Percentiles rank a stretch among this genome's conserved stretches.
Conservation (phyloP, 768 basidiomycete genomes). For the Mycena polygramma region DNA sequence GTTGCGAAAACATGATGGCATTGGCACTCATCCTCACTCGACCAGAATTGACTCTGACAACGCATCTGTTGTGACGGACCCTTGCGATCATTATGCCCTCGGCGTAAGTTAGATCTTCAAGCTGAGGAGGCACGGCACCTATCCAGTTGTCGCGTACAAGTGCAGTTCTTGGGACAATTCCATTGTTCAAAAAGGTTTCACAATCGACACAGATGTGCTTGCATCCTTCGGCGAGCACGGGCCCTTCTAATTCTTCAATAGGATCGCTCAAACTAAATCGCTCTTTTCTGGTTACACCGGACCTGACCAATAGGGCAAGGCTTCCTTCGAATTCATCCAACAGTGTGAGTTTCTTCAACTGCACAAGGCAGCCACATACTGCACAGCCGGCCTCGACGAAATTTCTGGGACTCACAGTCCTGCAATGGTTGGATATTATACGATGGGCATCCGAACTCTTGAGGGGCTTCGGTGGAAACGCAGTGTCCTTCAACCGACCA, state of each 20-base stretch:
- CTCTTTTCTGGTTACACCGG: neutral
- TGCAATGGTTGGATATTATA: neutral
- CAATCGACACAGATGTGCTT: neutral
- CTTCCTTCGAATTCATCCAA: neutral
- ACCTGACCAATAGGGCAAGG: neutral
- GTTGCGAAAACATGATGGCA: constrained; percentile 46
- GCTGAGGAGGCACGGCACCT: constrained; percentile 8
- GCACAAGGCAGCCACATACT: neutral
- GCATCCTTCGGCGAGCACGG: neutral
- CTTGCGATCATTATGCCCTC: neutral
- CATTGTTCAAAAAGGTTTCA: constrained; percentile 5
- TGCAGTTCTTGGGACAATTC: neutral
- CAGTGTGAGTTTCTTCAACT: neutral
- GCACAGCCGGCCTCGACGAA: neutral
- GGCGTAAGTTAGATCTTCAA: constrained; percentile 7
- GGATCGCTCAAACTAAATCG: neutral
- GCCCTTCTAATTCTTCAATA: constrained; percentile 7
- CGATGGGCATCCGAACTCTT: neutral
- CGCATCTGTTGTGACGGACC: neutral
- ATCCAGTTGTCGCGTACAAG: constrained; percentile 18
- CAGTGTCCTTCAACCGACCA: neutral
- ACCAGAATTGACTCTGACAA: neutral
- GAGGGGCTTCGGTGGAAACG: neutral
- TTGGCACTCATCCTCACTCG: constrained; percentile 35
- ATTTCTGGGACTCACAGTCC: neutral